Conservation (phyloP, 106 monocot genomes). For the Ottelia alismoides region DNA sequence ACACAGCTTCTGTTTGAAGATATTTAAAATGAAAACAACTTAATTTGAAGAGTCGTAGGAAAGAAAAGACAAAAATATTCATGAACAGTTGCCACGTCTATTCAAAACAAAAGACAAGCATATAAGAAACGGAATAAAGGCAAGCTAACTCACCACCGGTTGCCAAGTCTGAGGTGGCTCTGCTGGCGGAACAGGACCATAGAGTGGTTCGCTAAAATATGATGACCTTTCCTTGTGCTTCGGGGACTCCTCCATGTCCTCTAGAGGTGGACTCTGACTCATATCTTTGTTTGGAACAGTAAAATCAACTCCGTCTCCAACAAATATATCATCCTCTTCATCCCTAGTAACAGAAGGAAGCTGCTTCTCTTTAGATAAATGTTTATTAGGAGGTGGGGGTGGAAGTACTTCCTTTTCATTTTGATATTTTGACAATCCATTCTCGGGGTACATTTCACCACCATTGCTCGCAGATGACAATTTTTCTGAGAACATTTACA, state of each 20-base stretch:
- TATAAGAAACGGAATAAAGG: too few relatives aligned
- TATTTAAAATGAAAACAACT: too few relatives aligned
- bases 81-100: too few relatives aligned
- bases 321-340: constrained; percentile 82
- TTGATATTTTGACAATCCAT: constrained; percentile 25
- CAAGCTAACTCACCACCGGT: constrained; percentile 55
- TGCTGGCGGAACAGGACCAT: constrained; percentile 88
- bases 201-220: constrained; percentile 85
- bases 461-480: constrained; percentile 20
- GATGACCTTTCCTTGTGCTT: constrained; percentile 43
- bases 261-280: constrained; percentile 63
- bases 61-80: too few relatives aligned
- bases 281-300: constrained; percentile 57
- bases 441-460: constrained; percentile 26
- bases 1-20: too few relatives aligned
- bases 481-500: constrained; percentile 30
- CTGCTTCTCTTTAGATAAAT: constrained; percentile 30
- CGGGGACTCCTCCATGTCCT: constrained; percentile 87
- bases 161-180: constrained; percentile 71
- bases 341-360: constrained; percentile 32
- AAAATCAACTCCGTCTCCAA: constrained; percentile 76
- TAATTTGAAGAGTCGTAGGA: too few relatives aligned
- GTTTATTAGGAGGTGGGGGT: constrained; percentile 40
- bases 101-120: too few relatives aligned
- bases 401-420: constrained; percentile 44